Percentiles rank a stretch among this genome's conserved stretches.
Conservation (phyloP, 164 flowering plant species). For the Macadamia tetraphylla region DNA sequence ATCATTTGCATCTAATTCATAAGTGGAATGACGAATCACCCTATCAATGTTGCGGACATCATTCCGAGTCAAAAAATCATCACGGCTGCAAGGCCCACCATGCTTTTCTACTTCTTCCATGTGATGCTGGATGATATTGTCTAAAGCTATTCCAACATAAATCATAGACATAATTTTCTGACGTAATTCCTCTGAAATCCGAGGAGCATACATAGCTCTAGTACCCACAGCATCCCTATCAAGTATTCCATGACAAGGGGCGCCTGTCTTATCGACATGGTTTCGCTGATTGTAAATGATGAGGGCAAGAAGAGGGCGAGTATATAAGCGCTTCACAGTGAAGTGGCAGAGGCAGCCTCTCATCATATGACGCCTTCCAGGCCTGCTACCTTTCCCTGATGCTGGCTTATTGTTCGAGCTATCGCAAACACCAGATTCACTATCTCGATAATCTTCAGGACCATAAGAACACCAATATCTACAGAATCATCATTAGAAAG, state of each 20-base stretch:
- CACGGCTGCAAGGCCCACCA: slow-evolving; percentile 50
- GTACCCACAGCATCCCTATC: slow-evolving; percentile 56
- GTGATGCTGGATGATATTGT: slow-evolving; percentile 45
- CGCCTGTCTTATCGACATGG: slow-evolving; percentile 48
- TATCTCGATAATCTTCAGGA: slow-evolving; percentile 56
- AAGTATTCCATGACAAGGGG: slow-evolving; percentile 52
- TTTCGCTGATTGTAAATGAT: slow-evolving; percentile 47
- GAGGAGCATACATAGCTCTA: slow-evolving; percentile 56
- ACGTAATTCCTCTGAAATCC: slow-evolving; percentile 48
- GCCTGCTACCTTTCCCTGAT: slow-evolving; percentile 55
- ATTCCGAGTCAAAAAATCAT: slow-evolving; percentile 47
- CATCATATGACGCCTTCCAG: slow-evolving; percentile 63
- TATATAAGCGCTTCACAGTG: slow-evolving; percentile 53
- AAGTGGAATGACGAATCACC: slow-evolving; percentile 29
- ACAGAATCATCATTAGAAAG: slow-evolving; percentile 10
- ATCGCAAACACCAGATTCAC: slow-evolving; percentile 30
- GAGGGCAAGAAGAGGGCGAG: slow-evolving; percentile 53
- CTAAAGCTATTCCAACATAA: slow-evolving; percentile 43
- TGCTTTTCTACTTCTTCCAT: slow-evolving; percentile 38
- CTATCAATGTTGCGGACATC: slow-evolving; percentile 56
- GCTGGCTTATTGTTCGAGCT: slow-evolving; percentile 34
- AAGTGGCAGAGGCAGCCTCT: slow-evolving; percentile 64
- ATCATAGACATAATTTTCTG: slow-evolving; percentile 55
- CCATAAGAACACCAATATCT: slow-evolving; percentile 70
- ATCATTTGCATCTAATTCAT: slow-evolving; percentile 34